phyloP scores from a whole-genome alignment of 2,329 filamentous ascomycete genomes.

The Stromatinia cepivora region DNA sequence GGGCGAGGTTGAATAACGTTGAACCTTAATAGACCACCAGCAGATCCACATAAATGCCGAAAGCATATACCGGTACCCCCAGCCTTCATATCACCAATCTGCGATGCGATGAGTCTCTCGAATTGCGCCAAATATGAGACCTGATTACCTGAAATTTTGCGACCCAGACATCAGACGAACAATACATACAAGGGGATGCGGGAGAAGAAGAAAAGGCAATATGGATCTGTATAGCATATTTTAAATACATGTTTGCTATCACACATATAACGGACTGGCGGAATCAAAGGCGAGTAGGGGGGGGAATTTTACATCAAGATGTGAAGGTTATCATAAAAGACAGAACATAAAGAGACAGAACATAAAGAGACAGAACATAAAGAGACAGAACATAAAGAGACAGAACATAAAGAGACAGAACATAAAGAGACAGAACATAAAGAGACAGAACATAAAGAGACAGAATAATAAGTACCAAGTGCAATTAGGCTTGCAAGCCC shows the following conservation, averaged over 20 bases:
- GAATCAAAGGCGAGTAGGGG: neutral
- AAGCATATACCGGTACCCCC: neutral
- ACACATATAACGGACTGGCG: neutral
- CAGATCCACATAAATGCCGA: conserved; percentile 1
- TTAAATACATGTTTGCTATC: neutral
- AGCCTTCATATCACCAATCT: neutral
- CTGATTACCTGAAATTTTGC: neutral
- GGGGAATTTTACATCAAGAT: neutral
- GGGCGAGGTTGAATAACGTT: neutral
- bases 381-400: neutral
- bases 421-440: too few species aligned
- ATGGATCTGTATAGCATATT: neutral
- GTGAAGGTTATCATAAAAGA: neutral
- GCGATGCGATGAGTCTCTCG: neutral
- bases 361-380: neutral
- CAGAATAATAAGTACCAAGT: neutral
- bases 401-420: neutral
- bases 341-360: neutral
- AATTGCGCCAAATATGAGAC: neutral
- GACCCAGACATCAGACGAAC: neutral
- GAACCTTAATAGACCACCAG: conserved; percentile 6
- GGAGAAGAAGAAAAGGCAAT: neutral
- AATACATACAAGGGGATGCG: neutral
- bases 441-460: neutral
- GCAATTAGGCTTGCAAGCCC: neutral